Evolutionary conservation across 768 basidiomycete species (phyloP).

Genomic region (Tylopilus plumbeoviolaceoides): DNA sequence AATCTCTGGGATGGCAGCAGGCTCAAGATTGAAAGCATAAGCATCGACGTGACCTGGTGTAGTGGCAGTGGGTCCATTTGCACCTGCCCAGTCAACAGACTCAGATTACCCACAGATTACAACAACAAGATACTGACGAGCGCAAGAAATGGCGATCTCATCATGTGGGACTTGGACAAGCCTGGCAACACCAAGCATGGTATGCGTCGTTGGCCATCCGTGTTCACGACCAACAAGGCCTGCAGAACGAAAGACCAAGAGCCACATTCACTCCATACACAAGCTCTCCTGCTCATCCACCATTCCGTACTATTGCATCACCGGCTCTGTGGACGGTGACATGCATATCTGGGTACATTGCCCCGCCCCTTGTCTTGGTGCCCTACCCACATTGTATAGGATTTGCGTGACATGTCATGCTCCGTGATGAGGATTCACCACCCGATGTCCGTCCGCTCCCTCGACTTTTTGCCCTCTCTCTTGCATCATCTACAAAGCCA

Average conservation of each 20-base stretch:
- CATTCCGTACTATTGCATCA: constrained; percentile 69
- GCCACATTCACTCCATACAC: constrained; percentile 71
- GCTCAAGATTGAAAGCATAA: constrained; percentile 74
- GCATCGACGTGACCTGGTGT: constrained; percentile 81
- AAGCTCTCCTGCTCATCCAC: constrained; percentile 63
- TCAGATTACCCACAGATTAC: constrained; percentile 46
- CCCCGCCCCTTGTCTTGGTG: background rate
- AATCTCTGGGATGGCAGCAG: constrained; percentile 79
- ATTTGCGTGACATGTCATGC: constrained; percentile 66
- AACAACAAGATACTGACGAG: constrained; percentile 77
- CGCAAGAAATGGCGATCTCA: constrained; percentile 79
- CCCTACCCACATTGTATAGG: constrained; percentile 37
- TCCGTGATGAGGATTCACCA: constrained; percentile 70
- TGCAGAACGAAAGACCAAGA: constrained; percentile 60
- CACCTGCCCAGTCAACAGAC: background rate
- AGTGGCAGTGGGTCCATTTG: constrained; percentile 46
- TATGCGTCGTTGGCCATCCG: constrained; percentile 30
- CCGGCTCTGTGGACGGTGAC: constrained; percentile 77
- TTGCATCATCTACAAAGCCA: constrained; percentile 65
- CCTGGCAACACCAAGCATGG: constrained; percentile 60
- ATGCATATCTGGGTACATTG: constrained; percentile 71
- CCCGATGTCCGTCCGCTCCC: constrained; percentile 61
- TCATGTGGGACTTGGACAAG: constrained; percentile 79
- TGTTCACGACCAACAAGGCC: constrained; percentile 12
- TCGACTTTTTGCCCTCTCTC: constrained; percentile 65